These are phyloP conservation scores for Vachellia pachyceras DNA, from an alignment of 306 rosid species.

Conservation along the genomic window DNA sequence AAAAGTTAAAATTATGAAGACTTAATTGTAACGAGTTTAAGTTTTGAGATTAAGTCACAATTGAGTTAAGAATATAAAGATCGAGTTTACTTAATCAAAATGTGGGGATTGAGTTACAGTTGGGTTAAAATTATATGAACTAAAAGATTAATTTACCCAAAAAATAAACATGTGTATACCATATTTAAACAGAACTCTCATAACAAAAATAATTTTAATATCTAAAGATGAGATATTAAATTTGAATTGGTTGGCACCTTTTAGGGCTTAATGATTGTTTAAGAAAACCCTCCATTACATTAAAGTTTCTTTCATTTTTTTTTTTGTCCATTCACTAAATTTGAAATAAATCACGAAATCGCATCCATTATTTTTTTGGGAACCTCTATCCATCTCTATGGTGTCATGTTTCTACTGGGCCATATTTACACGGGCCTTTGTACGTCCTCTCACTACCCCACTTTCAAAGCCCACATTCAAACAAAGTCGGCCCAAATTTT, in stretches of 20 bases:
- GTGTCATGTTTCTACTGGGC: background rate
- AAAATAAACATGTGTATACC: background rate
- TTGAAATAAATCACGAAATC: too few relatives aligned
- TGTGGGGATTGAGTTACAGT: too few relatives aligned
- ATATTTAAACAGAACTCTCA: background rate
- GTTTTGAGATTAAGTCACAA: too few relatives aligned
- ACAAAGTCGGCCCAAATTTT: constrained; percentile 31
- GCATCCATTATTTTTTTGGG: too few relatives aligned
- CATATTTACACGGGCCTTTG: background rate
- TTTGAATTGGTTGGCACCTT: background rate
- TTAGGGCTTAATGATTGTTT: background rate
- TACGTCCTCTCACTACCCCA: background rate
- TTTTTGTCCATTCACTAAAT: background rate
- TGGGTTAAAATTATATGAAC: too few relatives aligned
- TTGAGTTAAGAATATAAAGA: too few relatives aligned
- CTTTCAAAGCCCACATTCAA: constrained; percentile 19
- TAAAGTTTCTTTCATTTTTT: background rate
- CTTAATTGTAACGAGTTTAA: too few relatives aligned
- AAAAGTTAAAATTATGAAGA: too few relatives aligned
- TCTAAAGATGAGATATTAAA: background rate
- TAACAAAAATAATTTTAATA: background rate
- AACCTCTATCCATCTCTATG: background rate
- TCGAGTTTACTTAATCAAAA: too few relatives aligned
- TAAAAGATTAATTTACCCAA: too few relatives aligned
- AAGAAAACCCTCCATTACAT: background rate